Base-by-base conservation (phyloP, 1,284 basidiomycete species). In the Irpex lacteus region DNA sequence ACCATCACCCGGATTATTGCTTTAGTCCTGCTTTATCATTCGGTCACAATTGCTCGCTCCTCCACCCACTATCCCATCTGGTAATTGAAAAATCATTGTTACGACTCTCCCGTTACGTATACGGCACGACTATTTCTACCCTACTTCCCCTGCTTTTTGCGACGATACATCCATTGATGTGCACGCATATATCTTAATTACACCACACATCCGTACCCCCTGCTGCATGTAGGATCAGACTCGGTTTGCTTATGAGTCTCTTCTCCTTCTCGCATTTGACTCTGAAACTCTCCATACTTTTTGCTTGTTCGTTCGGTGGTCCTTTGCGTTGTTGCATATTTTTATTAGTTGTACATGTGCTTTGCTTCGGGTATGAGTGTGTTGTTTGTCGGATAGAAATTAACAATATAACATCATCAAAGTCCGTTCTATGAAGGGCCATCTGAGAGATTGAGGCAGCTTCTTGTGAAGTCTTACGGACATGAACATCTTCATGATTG, bases 61-160 rank as follows among this genome's bases (percentile, higher is more conserved):
- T 21, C 54, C 54, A 56, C 21, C 54, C 54, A 32, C 52, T 19
- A 13, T 11, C 9, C 52, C 26, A 19, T 2, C 3, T 13, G n/a
- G 40, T 47, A 47, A 47, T n/a, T 47, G 32, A 56, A 56, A 56
- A 56, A 56, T 36, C 36, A 56, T 13, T 13, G 26, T 36, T 32
- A 56, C 32, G 32, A 47, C n/a, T n/a, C 4, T 4, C 54, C 26
- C 54, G 34, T 37, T 34, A 56, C n/a, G n/a, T 47, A 37, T 34
- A 56, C 54, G 54, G 21, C 34, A 56, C 54, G 54, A 56, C 54
- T 56, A 56, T 53, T 37, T 56, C 32, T 56, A 56, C 54, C 0
- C n/a, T 56, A 56, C 13, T 21, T n/a, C 21, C 52, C 52, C 52
- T 19, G 19, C 13, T 47, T 47, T n/a, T 53, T 53, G 50, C 34